Conservation (phyloP, 2,329 filamentous ascomycete species). For the Ilyonectria mors-panacis region DNA sequence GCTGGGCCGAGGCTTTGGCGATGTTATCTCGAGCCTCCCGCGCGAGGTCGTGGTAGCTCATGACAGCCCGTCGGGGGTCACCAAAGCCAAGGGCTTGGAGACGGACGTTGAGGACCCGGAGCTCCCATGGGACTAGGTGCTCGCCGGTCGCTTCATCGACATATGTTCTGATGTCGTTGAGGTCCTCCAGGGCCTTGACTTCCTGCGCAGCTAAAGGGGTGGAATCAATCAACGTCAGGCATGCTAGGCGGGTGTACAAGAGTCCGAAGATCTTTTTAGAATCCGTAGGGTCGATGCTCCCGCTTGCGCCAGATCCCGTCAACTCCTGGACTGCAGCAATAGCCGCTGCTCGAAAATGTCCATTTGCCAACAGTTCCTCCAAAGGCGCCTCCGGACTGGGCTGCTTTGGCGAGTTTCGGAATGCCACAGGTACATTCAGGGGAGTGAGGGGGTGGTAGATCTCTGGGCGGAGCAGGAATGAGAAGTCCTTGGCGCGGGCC, state of each 20-base stretch:
- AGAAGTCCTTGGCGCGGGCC: conserved; percentile 75
- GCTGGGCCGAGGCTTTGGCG: conserved; percentile 58
- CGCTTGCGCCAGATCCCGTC: conserved; percentile 62
- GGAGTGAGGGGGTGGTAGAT: conserved; percentile 87
- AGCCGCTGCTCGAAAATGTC: conserved; percentile 87
- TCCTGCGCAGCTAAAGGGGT: conserved; percentile 78
- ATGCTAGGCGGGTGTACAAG: conserved; percentile 85
- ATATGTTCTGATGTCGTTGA: conserved; percentile 70
- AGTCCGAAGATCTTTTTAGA: conserved; percentile 79
- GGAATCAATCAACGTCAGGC: conserved; percentile 84
- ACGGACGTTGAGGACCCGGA: conserved; percentile 86
- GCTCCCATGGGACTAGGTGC: conserved; percentile 87
- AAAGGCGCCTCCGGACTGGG: conserved; percentile 76
- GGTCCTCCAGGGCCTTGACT: conserved; percentile 74
- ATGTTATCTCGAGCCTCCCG: conserved; percentile 79
- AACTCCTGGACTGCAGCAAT: conserved; percentile 75
- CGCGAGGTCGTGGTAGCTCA: conserved; percentile 91
- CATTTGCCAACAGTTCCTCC: conserved; percentile 75
- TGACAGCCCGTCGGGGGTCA: conserved; percentile 86
- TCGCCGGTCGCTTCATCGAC: conserved; percentile 66
- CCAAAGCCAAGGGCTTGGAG: conserved; percentile 89
- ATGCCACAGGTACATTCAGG: conserved; percentile 72
- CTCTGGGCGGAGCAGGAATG: conserved; percentile 83
- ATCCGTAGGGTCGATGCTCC: conserved; percentile 67
- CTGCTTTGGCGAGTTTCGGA: conserved; percentile 77